Conservation (phyloP, 2,329 filamentous ascomycete genomes). For the Stachybotrys echinatus region DNA sequence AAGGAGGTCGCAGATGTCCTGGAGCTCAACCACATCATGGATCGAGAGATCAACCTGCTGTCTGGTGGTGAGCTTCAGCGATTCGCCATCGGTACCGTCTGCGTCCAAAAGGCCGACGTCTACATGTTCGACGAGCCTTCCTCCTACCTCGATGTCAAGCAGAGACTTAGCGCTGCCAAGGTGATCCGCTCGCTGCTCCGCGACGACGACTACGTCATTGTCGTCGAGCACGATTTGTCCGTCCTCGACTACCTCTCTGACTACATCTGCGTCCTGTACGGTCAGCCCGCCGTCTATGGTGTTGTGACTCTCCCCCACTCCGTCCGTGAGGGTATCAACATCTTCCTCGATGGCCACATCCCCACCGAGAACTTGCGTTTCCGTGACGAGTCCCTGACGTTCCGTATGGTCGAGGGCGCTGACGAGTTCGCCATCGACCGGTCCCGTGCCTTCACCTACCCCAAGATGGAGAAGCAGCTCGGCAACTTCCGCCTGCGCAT, state of each 20-base stretch:
- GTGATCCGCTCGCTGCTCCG: slow-evolving; percentile 89
- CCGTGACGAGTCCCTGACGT: slow-evolving; percentile 93
- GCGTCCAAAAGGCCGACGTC: slow-evolving; percentile 91
- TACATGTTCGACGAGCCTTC: slow-evolving; percentile 99
- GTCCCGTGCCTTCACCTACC: slow-evolving; percentile 80
- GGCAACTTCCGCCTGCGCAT: slow-evolving; percentile 82
- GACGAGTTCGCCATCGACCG: slow-evolving; percentile 87
- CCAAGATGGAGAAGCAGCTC: slow-evolving; percentile 86
- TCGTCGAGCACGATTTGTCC: slow-evolving; percentile 98
- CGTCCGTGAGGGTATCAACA: slow-evolving; percentile 98
- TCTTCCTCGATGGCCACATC: slow-evolving; percentile 97
- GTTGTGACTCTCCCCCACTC: slow-evolving; percentile 94
- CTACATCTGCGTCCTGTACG: slow-evolving; percentile 96
- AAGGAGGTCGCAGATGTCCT: slow-evolving; percentile 78
- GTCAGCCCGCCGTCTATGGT: slow-evolving; percentile 91
- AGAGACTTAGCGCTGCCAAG: slow-evolving; percentile 86
- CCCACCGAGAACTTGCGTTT: slow-evolving; percentile 98
- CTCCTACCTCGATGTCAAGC: slow-evolving; percentile 98
- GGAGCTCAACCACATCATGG: slow-evolving; percentile 82
- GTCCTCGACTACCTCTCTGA: slow-evolving; percentile 98
- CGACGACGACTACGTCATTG: slow-evolving; percentile 92
- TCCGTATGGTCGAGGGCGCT: slow-evolving; percentile 83
- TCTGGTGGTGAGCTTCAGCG: slow-evolving; percentile 98
- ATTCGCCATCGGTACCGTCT: slow-evolving; percentile 94
- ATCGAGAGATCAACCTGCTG: slow-evolving; percentile 83